These are phyloP conservation scores for Capniomyces stellatus DNA, from an alignment of 371 early-diverging fungal species.

Conservation along the genomic window DNA sequence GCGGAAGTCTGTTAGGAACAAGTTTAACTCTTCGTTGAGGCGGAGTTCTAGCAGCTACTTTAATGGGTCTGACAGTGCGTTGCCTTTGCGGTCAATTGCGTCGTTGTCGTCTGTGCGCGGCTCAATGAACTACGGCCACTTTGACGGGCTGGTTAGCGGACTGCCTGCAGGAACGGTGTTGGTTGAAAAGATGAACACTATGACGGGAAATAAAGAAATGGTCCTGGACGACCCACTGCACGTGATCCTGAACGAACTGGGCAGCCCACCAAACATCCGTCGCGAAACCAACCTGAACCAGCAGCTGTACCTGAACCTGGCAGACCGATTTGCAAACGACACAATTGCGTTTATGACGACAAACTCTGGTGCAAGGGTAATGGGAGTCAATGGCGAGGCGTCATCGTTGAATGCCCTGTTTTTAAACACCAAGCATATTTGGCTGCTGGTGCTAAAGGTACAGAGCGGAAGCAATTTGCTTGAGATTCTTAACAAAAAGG, in stretches of 20 bases:
- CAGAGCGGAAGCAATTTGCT: slow-evolving; percentile 62
- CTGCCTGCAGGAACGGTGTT: slow-evolving; percentile 26
- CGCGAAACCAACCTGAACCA: slow-evolving; percentile 32
- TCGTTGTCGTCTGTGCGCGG: background rate
- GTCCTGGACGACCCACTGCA: slow-evolving; percentile 52
- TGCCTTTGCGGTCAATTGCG: background rate
- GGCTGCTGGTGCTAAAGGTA: slow-evolving; percentile 61
- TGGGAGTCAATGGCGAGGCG: no score
- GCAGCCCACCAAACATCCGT: slow-evolving; percentile 43
- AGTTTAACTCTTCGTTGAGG: background rate
- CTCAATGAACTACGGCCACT: slow-evolving; percentile 11
- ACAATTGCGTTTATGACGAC: slow-evolving; percentile 27
- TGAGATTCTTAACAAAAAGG: slow-evolving; percentile 58
- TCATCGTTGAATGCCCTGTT: slow-evolving; percentile 57
- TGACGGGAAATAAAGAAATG: slow-evolving; percentile 10
- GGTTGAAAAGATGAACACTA: slow-evolving; percentile 17
- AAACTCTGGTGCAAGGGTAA: slow-evolving; percentile 6
- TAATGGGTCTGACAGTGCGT: background rate
- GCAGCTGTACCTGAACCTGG: slow-evolving; percentile 49
- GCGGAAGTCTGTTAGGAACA: background rate
- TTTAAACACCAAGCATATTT: slow-evolving; percentile 74
- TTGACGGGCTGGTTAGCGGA: slow-evolving; percentile 20
- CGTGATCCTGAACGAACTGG: slow-evolving; percentile 65
- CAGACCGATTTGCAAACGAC: slow-evolving; percentile 42
- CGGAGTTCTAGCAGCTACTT: background rate